These are phyloP conservation scores for Lippia alba DNA, from an alignment of 305 asterid genomes.

Conservation along the genomic window DNA sequence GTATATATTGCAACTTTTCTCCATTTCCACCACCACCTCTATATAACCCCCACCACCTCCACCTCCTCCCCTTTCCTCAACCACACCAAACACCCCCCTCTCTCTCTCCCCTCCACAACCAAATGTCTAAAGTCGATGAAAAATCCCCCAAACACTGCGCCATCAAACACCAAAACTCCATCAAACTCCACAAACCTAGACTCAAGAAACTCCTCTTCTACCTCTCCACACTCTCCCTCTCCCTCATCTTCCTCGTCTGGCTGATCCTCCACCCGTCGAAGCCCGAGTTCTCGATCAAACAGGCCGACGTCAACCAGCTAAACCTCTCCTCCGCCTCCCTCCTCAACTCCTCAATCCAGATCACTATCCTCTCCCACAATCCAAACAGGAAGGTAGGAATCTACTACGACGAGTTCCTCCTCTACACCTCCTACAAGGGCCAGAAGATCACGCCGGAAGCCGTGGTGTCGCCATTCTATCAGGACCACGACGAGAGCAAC, in stretches of 20 bases:
- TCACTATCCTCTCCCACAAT: conserved; percentile 71
- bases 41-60: conserved; percentile 41
- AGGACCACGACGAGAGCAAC: conserved; percentile 71
- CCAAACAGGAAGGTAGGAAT: conserved; percentile 84
- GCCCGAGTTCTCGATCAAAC: conserved; percentile 69
- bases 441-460: conserved; percentile 69
- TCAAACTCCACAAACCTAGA: conserved; percentile 46
- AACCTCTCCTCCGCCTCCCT: conserved; percentile 68
- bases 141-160: conserved; percentile 90
- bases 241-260: conserved; percentile 73
- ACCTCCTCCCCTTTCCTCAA: conserved; percentile 37
- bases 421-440: conserved; percentile 83
- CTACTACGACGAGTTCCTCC: conserved; percentile 67
- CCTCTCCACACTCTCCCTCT: conserved; percentile 61
- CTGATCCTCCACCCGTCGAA: conserved; percentile 82
- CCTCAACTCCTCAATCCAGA: conserved; percentile 77
- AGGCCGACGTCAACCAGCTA: conserved; percentile 76
- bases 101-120: conserved; percentile 12
- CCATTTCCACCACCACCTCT: conserved; percentile 27
- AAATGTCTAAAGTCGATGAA: conserved; percentile 74
- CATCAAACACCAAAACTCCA: conserved; percentile 42
- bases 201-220: conserved; percentile 52
- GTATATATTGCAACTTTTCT: conserved; percentile 45
- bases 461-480: conserved; percentile 75
- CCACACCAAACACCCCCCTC: conserved; percentile 35